Percentiles rank a stretch among this genome's conserved stretches.
Evolutionary conservation across 2,329 filamentous ascomycete species (phyloP).

Genomic region (Diaporthe humulicola): DNA sequence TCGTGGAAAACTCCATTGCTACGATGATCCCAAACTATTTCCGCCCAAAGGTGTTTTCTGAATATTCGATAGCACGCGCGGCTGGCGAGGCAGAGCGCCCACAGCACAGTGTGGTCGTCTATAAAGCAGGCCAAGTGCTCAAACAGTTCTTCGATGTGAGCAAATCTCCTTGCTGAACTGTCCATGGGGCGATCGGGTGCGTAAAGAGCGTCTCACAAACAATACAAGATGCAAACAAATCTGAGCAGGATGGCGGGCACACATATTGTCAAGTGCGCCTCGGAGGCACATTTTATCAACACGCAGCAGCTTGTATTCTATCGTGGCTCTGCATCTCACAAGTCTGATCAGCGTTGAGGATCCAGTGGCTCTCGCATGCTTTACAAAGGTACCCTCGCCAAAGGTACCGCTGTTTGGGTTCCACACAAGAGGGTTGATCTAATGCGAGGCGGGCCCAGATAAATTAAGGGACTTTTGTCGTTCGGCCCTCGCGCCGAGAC

Average conservation of each 20-base stretch:
- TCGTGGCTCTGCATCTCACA: background rate
- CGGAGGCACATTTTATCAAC: background rate
- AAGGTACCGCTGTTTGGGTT: constrained; percentile 2
- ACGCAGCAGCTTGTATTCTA: background rate
- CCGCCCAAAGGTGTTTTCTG: constrained; percentile 13
- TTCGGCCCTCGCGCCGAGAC: background rate
- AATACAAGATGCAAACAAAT: background rate
- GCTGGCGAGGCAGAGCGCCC: constrained; percentile 15
- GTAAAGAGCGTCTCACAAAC: background rate
- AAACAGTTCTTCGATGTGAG: background rate
- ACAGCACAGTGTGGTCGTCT: constrained; percentile 20
- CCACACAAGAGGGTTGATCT: constrained; percentile 20
- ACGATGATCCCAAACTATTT: constrained; percentile 17
- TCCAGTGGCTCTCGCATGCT: background rate
- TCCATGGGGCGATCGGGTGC: background rate
- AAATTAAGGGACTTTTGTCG: constrained; percentile 27
- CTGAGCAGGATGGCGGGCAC: background rate
- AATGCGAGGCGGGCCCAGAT: constrained; percentile 4
- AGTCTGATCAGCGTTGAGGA: background rate
- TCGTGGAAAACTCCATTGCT: constrained; percentile 3
- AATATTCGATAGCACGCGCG: constrained; percentile 8
- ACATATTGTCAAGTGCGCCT: background rate
- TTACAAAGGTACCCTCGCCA: constrained; percentile 9
- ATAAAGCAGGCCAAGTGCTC: constrained; percentile 2
- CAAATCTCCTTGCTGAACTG: background rate